Percentiles rank a stretch among this genome's conserved stretches.
These are phyloP conservation scores for Monosporascus sp. DNA, from an alignment of 2,329 filamentous ascomycete genomes.

Conservation along the genomic window DNA sequence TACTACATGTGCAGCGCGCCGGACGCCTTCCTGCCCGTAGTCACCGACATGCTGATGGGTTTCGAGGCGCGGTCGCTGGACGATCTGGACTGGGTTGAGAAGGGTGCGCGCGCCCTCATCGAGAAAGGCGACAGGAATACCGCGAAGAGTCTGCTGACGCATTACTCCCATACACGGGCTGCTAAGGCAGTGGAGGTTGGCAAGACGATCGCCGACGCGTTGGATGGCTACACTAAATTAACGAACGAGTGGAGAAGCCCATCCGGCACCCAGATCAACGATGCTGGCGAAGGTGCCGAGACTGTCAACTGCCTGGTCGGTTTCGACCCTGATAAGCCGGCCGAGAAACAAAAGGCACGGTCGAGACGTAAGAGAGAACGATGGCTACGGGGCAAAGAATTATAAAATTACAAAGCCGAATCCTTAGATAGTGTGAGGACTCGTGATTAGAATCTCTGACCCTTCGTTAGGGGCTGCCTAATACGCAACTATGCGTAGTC, in stretches of 20 bases:
- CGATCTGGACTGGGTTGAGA: slow-evolving; percentile 18
- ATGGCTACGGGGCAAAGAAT: no score
- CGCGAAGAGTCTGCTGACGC: slow-evolving; percentile 15
- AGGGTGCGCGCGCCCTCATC: slow-evolving; percentile 13
- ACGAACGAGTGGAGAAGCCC: slow-evolving; percentile 17
- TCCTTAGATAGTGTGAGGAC: no score
- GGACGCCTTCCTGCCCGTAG: slow-evolving; percentile 14
- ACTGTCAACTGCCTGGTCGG: slow-evolving; percentile 31
- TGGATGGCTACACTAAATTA: slow-evolving; percentile 21
- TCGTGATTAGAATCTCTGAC: no score
- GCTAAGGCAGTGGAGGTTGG: slow-evolving; percentile 17
- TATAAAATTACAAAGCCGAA: no score
- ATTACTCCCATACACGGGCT: slow-evolving; percentile 18
- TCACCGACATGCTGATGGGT: slow-evolving; percentile 17
- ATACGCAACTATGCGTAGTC: no score
- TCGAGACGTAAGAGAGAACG: not conserved
- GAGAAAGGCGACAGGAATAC: slow-evolving; percentile 11
- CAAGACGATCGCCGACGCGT: slow-evolving; percentile 11
- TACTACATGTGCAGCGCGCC: slow-evolving; percentile 25
- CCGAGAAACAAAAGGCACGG: not conserved
- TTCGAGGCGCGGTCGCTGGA: slow-evolving; percentile 18
- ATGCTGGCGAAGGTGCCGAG: slow-evolving; percentile 25
- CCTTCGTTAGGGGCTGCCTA: no score
- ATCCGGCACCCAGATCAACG: slow-evolving; percentile 26
- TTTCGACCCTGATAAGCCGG: slow-evolving; percentile 20